Base-by-base conservation (phyloP, 2,329 filamentous ascomycete species). In the Cordyceps cicadae region DNA sequence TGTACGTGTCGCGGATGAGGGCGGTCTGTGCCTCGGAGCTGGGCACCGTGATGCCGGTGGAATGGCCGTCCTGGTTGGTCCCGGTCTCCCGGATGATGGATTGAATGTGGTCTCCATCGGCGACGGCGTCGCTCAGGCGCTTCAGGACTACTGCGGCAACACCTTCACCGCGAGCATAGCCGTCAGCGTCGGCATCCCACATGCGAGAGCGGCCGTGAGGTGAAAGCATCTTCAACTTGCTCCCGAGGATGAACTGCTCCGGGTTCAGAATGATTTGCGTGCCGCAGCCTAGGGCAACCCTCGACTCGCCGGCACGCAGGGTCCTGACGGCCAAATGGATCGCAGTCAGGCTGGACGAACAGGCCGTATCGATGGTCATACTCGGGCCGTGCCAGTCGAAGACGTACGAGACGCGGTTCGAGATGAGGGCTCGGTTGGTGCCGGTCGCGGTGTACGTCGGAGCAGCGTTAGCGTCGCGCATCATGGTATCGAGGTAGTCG, bases 41-140 rank as follows among this genome's bases (percentile, higher is more conserved):
- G 0, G 84, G 83, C 72, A 81, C 77, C 0, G 81, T 83, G 51
- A 85, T 80, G 2, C 81, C 81, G 0, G 79, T 79, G 0, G 76
- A 78, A 58, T 70, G 76, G 21, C 83, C 83, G 65, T 85, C 81
- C 62, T 78, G 76, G 64, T 82, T 82, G 59, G 78, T 70, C 3
- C 75, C 77, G 7, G 74, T 79, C 9, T 72, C 77, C 17, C 71
- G 72, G 54, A 82, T 78, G 26, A 81, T 71, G 17, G 77, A 77
- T 45, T 75, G 71, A 61, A 82, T 78, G 1, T 77, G 72, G 65
- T 86, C 82, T 15, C 79, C 78, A 60, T 82, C 81, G 37, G 67
- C 65, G 3, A 82, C 59, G 0, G 81, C 82, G 1, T 70, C 62
- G 15, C 64, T 70, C 3, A 82, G 68, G 1, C 64, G 67, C 64